phyloP scores from a whole-genome alignment of 2,329 filamentous ascomycete species.

The Raffaelea albimanens region DNA sequence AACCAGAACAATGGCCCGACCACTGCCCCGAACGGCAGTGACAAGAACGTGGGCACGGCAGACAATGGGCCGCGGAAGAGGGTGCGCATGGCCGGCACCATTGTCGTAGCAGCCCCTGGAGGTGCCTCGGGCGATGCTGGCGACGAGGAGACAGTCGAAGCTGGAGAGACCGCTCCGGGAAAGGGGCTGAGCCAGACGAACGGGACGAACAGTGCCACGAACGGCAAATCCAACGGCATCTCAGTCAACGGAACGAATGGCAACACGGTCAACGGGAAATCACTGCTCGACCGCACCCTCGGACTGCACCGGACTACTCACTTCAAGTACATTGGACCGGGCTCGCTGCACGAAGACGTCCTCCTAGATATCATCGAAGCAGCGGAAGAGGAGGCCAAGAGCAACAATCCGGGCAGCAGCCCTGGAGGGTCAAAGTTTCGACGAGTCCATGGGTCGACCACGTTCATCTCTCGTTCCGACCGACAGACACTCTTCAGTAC shows the following conservation, averaged over 20 bases:
- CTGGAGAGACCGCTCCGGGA: neutral
- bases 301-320: constrained; percentile 50
- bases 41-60: constrained; percentile 18
- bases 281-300: constrained; percentile 32
- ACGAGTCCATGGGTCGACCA: constrained; percentile 14
- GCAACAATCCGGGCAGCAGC: constrained; percentile 8
- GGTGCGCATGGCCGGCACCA: neutral
- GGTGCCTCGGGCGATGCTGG: neutral
- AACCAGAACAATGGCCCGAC: too few relatives aligned
- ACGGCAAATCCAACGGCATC: neutral
- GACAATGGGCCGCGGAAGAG: too few relatives aligned
- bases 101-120: neutral
- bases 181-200: too few relatives aligned
- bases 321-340: constrained; percentile 50
- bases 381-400: constrained; percentile 4
- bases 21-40: too few relatives aligned
- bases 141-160: neutral
- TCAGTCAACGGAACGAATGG: too few relatives aligned
- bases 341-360: constrained; percentile 20
- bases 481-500: constrained; percentile 12
- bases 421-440: constrained; percentile 18
- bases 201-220: too few relatives aligned
- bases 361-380: constrained; percentile 16
- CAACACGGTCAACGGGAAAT: constrained; percentile 10
- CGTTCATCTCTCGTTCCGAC: constrained; percentile 16